Evolutionary conservation across 2,329 filamentous ascomycete species (phyloP), one percentile per base, ranked within the genome.

Genomic region (Neospermospora avenae): DNA sequence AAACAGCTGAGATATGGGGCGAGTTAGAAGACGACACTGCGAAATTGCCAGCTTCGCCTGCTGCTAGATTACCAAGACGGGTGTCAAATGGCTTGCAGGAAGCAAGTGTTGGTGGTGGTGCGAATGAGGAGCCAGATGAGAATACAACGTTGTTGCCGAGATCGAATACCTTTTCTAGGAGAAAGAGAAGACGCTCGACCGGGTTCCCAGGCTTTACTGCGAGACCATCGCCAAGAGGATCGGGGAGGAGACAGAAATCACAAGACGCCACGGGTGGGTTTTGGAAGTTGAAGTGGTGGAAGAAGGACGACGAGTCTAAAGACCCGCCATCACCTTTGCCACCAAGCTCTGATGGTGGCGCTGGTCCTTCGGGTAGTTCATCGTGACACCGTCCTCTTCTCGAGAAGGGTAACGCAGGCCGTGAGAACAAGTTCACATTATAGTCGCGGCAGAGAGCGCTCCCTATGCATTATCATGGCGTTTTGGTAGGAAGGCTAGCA

Each of bases 1-100:
- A 95, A 71, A 84, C 84, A 1, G 86, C 85, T 37, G 90, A 95
- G 68, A 95, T 96, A 34, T 96, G 91, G 92, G 89, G 86, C 58
- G 91, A 96, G 72, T 80, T 96, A 14, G 88, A 95, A 70, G 92
- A 96, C 68, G 85, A 88, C 42, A 82, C 84, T 41, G 61, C 71
- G 4, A 70, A 67, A 57, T 71, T 69, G 4, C 61, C 65, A 13
- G 65, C 69, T 18, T 71, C 74, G 4, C 48, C 69, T 53, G 28
- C 28, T 31, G 28, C 28, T 31, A 41, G 49, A 55, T 56, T 51
- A 11, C 56, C 57, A 46, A 58, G 61, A 55, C 58, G 63, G 18
- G 53, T 58, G 4, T 65, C 65, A 6, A 60, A 59, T 5, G 59
- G 54, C 22, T 53, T 62, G 11, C 55, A 61, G 3, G 44, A 59